Base-by-base conservation (phyloP, 148 eudicot genomes). In the Rheum nobile region DNA sequence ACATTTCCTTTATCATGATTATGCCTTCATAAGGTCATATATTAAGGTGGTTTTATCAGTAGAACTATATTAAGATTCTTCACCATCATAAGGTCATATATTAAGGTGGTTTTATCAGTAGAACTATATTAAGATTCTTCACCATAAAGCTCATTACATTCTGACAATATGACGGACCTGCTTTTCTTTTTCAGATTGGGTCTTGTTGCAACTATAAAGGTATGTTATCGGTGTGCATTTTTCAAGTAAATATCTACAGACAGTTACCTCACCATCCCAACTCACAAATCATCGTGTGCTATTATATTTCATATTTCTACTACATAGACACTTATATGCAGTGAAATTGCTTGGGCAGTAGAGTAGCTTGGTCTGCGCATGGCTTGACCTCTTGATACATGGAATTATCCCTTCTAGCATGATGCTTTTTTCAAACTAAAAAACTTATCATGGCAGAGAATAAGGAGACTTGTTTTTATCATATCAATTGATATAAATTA, bases 131-230 rank as follows among this genome's bases (percentile, higher is more conserved):
- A 32, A 65, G 70, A 63, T 63, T 63, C 38, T 32, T 31, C 19
- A 24, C 39, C 69, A 63, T 63, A 28, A 31, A 63, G 37, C n/a
- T 28, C 41, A 26, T 70, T 37, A 42, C 10, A 2, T 71, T 4
- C 79, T 83, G 63, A 42, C 10, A 2, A 43, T 4, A 77, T 83
- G 63, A 83, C 39, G 50, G 47, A 55, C 29, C 32, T 26, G 38
- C 44, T 41, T 63, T 44, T 72, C 16, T 74, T 31, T 82, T 77
- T 29, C 92, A 92, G 97, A 91, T 79, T 92, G 93, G 93, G 93
- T 71, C 97, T 92, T 59, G 97, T 90, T 78, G 85, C 96, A 71
- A 87, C 96, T 21, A 90, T 92, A 72, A 90, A 92, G 97, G 97
- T 92, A 88, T 75, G 67, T 46, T 63, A 17, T 57, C 65, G 59